These are phyloP conservation scores for Ogataea pignaliae DNA, from an alignment of 805 yeast genomes.

Conservation along the genomic window DNA sequence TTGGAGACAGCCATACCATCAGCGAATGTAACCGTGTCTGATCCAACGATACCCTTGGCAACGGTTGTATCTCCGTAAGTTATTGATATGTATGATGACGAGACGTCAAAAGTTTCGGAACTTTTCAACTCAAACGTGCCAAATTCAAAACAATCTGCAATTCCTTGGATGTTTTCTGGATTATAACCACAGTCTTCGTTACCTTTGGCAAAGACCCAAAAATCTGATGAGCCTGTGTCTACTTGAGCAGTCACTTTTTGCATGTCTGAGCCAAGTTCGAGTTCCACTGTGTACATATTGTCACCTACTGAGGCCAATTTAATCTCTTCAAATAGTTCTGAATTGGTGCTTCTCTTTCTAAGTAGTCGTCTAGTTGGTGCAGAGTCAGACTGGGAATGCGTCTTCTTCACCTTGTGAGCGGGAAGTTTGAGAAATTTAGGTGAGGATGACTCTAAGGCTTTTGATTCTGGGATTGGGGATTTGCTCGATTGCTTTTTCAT, in stretches of 20 bases:
- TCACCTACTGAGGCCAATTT: not conserved
- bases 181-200: conserved; percentile 8
- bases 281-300: conserved; percentile 31
- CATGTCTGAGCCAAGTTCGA: conserved; percentile 49
- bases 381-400: conserved; percentile 24
- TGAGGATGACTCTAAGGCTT: not conserved
- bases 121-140: conserved; percentile 32
- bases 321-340: not conserved
- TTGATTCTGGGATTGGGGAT: no score
- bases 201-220: conserved; percentile 45
- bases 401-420: conserved; percentile 3
- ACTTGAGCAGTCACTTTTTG: conserved; percentile 48
- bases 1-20: conserved; percentile 30
- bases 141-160: conserved; percentile 29
- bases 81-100: conserved; percentile 33
- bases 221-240: conserved; percentile 66
- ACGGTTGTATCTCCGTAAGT: conserved; percentile 38
- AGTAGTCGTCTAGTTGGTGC: not conserved
- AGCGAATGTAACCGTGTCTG: conserved; percentile 40
- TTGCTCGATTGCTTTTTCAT: no score
- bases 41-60: conserved; percentile 46
- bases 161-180: not conserved
- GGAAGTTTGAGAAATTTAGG: not conserved
- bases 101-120: conserved; percentile 27
- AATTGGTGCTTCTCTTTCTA: no score